Evolutionary conservation across 179 eudicot species (phyloP).

Genomic region (Camellia oleifera): DNA sequence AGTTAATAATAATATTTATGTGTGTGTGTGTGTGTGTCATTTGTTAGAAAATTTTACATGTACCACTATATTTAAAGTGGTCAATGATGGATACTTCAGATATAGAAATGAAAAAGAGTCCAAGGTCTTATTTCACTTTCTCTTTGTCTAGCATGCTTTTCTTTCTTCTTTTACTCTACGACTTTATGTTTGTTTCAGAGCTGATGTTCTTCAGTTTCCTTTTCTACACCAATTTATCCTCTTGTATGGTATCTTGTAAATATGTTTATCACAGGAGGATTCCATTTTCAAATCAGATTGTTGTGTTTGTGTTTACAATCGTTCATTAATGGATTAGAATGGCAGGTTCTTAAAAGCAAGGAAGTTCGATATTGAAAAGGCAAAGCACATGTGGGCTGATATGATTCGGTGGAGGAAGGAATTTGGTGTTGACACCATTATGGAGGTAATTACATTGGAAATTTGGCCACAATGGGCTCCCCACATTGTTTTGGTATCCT

Average conservation of each 20-base stretch:
- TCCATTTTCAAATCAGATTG: not conserved
- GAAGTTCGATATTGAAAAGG: constrained; percentile 87
- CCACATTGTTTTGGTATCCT: not conserved
- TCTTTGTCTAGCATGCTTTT: not conserved
- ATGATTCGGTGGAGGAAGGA: constrained; percentile 97
- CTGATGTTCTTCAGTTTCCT: not conserved
- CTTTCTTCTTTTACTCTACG: not conserved
- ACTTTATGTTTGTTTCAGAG: not conserved
- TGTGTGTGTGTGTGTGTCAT: too few relatives aligned
- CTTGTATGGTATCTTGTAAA: constrained; percentile 6
- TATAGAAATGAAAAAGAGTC: not conserved
- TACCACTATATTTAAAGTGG: not conserved
- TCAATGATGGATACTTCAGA: not conserved
- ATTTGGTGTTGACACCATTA: constrained; percentile 75
- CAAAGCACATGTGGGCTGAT: constrained; percentile 97
- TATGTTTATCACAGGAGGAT: not conserved
- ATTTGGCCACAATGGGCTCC: not conserved
- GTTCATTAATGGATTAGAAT: not conserved
- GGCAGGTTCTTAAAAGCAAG: constrained; percentile 95
- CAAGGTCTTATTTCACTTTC: too few relatives aligned
- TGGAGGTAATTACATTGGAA: constrained; percentile 44
- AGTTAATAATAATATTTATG: too few relatives aligned
- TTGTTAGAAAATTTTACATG: not conserved
- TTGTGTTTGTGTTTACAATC: not conserved
- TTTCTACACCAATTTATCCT: not conserved